Evolutionary conservation across 2,329 filamentous ascomycete species (phyloP), one percentile per base, ranked within the genome.

Genomic region (Penicillium expansum): DNA sequence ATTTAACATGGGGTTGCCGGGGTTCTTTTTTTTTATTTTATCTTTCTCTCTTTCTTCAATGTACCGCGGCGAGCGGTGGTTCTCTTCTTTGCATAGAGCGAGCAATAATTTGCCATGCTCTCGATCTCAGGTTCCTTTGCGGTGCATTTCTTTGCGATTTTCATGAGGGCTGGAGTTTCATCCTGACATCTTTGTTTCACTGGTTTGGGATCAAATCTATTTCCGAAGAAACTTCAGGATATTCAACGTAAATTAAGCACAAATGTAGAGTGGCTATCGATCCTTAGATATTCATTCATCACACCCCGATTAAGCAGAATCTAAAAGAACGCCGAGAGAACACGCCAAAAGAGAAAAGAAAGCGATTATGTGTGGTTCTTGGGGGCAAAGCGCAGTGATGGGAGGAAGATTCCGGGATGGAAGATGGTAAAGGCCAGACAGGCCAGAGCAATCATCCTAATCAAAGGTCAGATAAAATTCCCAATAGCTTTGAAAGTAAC

Each of bases 361-460:
- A 14, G 14, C 13, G 4, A 42, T 56, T 59, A 66, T 9, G 48
- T 44, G 18, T 56, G 55, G 32, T 60, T 65, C 44, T 71, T 70
- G 48, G 57, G 30, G 2, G 64, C 64, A 37, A 62, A 70, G 27
- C 70, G 62, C 43, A 73, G 61, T 33, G 71, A 68, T 10, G 70
- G 70, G 54, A 79, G 74, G 69, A 75, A 79, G 49, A 78, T 68
- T n/a, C 74, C 77, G 0, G 79, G 78, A 55, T 81, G 77, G 35
- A 76, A 71, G 32, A 76, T 55, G 0, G 76, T 79, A 38, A 80
- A 69, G 18, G 72, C 57, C 4, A 78, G 67, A 27, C 69, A 64
- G 1, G 76, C 73, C 13, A 80, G 61, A 5, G 73, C 75, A 50
- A 80, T 73, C 79, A 80, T 80, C 72, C 76, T 79, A 38, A 52